Percentiles rank a stretch among this genome's conserved stretches.
phyloP scores from a whole-genome alignment of 2,329 filamentous ascomycete species.

The Tolypocladium ophioglossoides region DNA sequence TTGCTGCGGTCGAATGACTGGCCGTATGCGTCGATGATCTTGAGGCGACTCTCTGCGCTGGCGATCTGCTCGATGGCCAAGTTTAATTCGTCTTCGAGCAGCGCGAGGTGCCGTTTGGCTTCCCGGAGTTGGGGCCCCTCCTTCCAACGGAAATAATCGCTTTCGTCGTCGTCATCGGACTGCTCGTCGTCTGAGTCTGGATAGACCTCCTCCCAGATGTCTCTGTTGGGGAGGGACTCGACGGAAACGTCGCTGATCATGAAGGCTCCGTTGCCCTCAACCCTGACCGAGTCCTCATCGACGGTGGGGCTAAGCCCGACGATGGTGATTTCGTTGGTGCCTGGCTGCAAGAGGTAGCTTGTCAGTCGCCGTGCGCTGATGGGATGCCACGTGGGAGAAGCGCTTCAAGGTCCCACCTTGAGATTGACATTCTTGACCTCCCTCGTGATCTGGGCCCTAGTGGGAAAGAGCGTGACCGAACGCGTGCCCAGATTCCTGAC shows the following conservation, averaged over 20 bases:
- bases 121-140: slow-evolving; percentile 7
- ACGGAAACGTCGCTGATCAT: slow-evolving; percentile 49
- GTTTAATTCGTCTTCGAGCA: slow-evolving; percentile 12
- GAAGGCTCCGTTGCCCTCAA: slow-evolving; percentile 45
- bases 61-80: slow-evolving; percentile 10
- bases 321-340: slow-evolving; percentile 47
- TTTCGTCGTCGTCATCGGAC: slow-evolving; percentile 15
- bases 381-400: neutral
- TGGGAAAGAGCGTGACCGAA: slow-evolving; percentile 53
- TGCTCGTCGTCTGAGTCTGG: slow-evolving; percentile 25
- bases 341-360: slow-evolving; percentile 29
- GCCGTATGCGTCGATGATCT: slow-evolving; percentile 29
- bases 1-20: slow-evolving; percentile 22
- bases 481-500: slow-evolving; percentile 48
- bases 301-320: slow-evolving; percentile 43
- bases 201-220: slow-evolving; percentile 41
- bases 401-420: slow-evolving; percentile 9
- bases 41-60: slow-evolving; percentile 23
- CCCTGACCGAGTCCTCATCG: slow-evolving; percentile 49
- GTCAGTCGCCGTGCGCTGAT: slow-evolving; percentile 1
- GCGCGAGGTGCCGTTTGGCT: slow-evolving; percentile 16
- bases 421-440: slow-evolving; percentile 42
- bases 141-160: slow-evolving; percentile 10
- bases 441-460: slow-evolving; percentile 47
- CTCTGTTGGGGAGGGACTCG: slow-evolving; percentile 41